Conservation (phyloP, 306 rosid species). For the Inga oerstediana region DNA sequence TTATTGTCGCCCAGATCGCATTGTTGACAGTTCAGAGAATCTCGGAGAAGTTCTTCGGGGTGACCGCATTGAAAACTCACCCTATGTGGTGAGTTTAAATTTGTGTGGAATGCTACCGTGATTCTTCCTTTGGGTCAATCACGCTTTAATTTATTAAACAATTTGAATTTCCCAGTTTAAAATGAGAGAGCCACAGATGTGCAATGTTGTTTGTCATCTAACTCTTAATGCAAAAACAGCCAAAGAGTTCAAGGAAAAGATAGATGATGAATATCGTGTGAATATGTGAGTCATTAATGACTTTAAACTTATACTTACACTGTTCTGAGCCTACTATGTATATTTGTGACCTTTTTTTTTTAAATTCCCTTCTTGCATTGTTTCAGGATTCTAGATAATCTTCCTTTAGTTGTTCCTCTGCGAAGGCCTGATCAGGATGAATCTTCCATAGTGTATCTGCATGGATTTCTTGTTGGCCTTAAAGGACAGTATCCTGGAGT, state of each 20-base stretch:
- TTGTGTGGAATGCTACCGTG: neutral
- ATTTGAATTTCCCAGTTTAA: conserved; percentile 50
- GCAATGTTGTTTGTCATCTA: conserved; percentile 52
- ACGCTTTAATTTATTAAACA: neutral
- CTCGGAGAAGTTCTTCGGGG: conserved; percentile 83
- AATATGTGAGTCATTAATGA: conserved; percentile 54
- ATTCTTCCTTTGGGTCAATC: neutral
- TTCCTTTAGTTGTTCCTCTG: conserved; percentile 68
- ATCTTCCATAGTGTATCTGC: conserved; percentile 58
- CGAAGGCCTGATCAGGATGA: conserved; percentile 57
- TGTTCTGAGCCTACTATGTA: neutral
- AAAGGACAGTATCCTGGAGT: conserved; percentile 72
- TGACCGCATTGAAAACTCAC: conserved; percentile 73
- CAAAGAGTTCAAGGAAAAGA: conserved; percentile 63
- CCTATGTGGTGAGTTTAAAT: conserved; percentile 45
- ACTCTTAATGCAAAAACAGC: conserved; percentile 56
- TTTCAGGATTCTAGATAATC: conserved; percentile 72
- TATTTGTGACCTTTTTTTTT: neutral
- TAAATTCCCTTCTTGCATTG: neutral
- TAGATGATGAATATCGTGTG: conserved; percentile 70
- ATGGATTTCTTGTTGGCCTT: conserved; percentile 72
- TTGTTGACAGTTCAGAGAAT: conserved; percentile 77
- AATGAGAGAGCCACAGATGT: conserved; percentile 75
- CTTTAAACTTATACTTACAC: conserved; percentile 4
- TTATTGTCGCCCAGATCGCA: conserved; percentile 55